A percentile compares a stretch with the other conserved stretches of the same genome.
Evolutionary conservation across 106 monocot species (phyloP).

Genomic region (Gastrodia elata): DNA sequence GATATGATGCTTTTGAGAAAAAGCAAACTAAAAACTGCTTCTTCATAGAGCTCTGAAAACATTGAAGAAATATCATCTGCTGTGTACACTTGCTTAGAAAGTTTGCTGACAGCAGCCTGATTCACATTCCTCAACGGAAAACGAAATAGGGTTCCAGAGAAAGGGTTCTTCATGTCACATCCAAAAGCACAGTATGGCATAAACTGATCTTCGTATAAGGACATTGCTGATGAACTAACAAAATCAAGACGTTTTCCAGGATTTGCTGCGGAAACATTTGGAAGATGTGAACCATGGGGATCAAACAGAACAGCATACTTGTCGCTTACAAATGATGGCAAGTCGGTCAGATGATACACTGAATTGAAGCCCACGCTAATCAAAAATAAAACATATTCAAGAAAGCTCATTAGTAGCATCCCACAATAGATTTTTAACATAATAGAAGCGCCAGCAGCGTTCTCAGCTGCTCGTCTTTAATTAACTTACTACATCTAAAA

Average conservation of each 20-base stretch:
- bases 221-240: constrained; percentile 71
- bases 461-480: too few relatives aligned
- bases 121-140: constrained; percentile 83
- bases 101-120: constrained; percentile 70
- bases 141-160: constrained; percentile 89
- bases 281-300: constrained; percentile 86
- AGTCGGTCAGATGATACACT: constrained; percentile 94
- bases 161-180: constrained; percentile 83
- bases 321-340: constrained; percentile 93
- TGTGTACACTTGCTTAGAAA: constrained; percentile 72
- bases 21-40: constrained; percentile 67
- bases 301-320: constrained; percentile 93
- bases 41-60: constrained; percentile 73
- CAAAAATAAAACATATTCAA: constrained; percentile 13
- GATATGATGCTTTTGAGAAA: constrained; percentile 77
- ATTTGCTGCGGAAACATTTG: constrained; percentile 92
- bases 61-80: constrained; percentile 73
- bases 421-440: not conserved
- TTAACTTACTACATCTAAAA: too few relatives aligned
- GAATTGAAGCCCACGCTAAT: constrained; percentile 96
- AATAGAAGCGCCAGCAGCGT: not conserved
- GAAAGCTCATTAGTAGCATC: not conserved
- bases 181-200: constrained; percentile 85
- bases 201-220: constrained; percentile 77
- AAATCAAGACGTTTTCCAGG: constrained; percentile 93